phyloP scores from a whole-genome alignment of 2,329 filamentous ascomycete species.

The Fusarium sp. region DNA sequence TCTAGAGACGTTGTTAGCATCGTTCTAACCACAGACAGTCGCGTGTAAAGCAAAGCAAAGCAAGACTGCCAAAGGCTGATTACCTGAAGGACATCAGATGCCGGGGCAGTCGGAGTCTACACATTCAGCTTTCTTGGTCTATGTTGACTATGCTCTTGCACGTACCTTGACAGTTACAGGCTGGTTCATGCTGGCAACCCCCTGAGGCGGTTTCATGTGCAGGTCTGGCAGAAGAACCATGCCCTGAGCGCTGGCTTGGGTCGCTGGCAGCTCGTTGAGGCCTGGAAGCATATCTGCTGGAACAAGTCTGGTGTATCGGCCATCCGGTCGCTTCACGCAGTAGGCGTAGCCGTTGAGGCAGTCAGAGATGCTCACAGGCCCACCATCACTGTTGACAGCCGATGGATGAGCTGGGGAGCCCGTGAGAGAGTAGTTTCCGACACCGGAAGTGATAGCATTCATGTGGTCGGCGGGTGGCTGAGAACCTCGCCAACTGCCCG shows the following conservation, averaged over 20 bases:
- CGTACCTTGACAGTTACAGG: constrained; percentile 59
- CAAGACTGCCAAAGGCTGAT: constrained; percentile 19
- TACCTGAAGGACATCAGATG: constrained; percentile 55
- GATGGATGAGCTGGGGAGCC: background rate
- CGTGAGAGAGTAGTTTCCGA: constrained; percentile 35
- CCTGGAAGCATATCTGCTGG: constrained; percentile 41
- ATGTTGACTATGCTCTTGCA: constrained; percentile 18
- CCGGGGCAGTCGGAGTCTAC: constrained; percentile 44
- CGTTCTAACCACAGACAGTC: background rate
- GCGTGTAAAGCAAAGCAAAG: background rate
- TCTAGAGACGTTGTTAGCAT: constrained; percentile 43
- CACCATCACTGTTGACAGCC: background rate
- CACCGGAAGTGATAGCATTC: constrained; percentile 5
- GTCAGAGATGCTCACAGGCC: constrained; percentile 39
- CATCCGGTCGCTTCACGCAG: constrained; percentile 35
- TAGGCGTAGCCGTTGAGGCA: constrained; percentile 40
- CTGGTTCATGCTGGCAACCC: constrained; percentile 57
- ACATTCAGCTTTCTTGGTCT: constrained; percentile 49
- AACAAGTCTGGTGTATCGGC: constrained; percentile 38
- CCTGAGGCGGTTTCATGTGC: constrained; percentile 55
- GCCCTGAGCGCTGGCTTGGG: constrained; percentile 57
- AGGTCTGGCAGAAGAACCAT: constrained; percentile 65
- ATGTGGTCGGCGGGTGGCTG: constrained; percentile 19
- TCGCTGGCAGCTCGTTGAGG: constrained; percentile 60
- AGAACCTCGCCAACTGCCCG: constrained; percentile 43